phyloP scores from a whole-genome alignment of 495 filamentous ascomycete species.

The Daldinia concentrica region DNA sequence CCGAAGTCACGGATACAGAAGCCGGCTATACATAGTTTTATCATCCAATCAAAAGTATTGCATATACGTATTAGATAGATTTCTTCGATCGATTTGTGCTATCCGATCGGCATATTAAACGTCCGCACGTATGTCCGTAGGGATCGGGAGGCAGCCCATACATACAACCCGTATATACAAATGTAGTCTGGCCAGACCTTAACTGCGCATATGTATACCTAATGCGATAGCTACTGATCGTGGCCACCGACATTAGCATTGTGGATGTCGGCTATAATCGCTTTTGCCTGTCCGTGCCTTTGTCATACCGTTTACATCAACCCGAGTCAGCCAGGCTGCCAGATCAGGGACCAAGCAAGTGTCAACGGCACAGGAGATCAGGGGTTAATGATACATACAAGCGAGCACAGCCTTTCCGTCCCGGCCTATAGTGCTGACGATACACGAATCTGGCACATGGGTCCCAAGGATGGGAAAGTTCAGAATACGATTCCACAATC shows the following conservation, averaged over 20 bases:
- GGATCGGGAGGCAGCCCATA: conserved; percentile 1
- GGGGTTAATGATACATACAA: conserved; percentile 10
- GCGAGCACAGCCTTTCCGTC: conserved; percentile 28
- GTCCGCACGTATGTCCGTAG: not conserved
- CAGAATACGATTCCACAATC: conserved; percentile 33
- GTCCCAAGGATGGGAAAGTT: conserved; percentile 27
- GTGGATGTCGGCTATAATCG: conserved; percentile 26
- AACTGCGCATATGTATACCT: not conserved
- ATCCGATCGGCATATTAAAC: not conserved
- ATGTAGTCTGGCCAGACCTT: not conserved
- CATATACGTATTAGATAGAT: not conserved
- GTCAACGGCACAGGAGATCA: conserved; percentile 19
- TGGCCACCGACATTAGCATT: not conserved
- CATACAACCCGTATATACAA: conserved; percentile 2
- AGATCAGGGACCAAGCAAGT: conserved; percentile 11
- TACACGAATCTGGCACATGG: conserved; percentile 19
- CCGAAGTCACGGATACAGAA: not conserved
- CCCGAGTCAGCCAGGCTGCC: not conserved
- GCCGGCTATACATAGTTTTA: not conserved
- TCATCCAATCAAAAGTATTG: not conserved
- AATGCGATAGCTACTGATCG: not conserved
- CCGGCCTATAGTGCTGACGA: conserved; percentile 29
- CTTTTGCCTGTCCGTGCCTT: not conserved
- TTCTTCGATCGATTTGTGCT: not conserved
- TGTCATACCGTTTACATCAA: not conserved